phyloP scores from a whole-genome alignment of 1,284 basidiomycete genomes.

The Peniophora sp. region DNA sequence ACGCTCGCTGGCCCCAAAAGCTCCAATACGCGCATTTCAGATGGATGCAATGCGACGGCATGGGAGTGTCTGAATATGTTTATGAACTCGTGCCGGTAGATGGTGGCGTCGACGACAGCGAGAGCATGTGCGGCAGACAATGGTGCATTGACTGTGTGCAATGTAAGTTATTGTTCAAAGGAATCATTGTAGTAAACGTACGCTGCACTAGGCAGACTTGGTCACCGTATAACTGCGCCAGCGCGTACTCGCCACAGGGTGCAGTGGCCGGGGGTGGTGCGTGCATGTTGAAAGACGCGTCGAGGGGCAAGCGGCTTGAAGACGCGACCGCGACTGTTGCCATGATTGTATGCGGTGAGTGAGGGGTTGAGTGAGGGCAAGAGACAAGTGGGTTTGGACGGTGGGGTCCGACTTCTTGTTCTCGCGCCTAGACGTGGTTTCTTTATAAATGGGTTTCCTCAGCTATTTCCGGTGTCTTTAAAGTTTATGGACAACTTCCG shows the following conservation, averaged over 20 bases:
- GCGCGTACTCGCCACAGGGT: conserved; percentile 32
- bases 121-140: conserved; percentile 1
- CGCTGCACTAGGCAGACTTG: conserved; percentile 39
- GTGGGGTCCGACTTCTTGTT: no score
- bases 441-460: no score
- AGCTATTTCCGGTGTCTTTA: no score
- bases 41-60: conserved; percentile 30
- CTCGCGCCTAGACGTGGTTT: no score
- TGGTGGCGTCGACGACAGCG: conserved; percentile 13
- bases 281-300: background rate
- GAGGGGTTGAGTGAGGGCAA: no score
- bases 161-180: background rate
- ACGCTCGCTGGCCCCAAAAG: conserved; percentile 38
- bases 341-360: no score
- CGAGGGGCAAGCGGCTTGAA: no score
- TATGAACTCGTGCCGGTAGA: conserved; percentile 53
- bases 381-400: no score
- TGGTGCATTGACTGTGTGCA: conserved; percentile 6
- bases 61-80: conserved; percentile 50
- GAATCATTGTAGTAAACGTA: conserved; percentile 16
- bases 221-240: conserved; percentile 36
- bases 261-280: background rate
- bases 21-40: conserved; percentile 47
- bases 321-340: no score
- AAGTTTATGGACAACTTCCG: no score